A percentile compares a stretch with the other conserved stretches of the same genome.
phyloP scores from a whole-genome alignment of 257 asterid genomes.

The Handroanthus guayacan region DNA sequence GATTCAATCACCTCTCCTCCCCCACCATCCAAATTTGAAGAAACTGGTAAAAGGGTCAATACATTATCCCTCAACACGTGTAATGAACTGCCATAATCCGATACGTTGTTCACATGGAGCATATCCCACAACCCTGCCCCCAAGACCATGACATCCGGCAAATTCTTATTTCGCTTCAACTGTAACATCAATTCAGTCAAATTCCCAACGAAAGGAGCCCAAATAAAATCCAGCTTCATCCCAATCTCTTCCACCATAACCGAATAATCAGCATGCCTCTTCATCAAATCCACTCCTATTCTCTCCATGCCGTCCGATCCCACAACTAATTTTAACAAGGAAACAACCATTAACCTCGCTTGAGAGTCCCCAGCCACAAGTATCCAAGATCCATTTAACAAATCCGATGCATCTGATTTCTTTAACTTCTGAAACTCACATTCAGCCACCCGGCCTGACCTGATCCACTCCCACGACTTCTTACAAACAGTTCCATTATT shows the following conservation, averaged over 20 bases:
- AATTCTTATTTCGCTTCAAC: conserved; percentile 47
- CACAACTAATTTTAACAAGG: conserved; percentile 75
- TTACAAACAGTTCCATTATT: conserved; percentile 30
- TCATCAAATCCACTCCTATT: conserved; percentile 75
- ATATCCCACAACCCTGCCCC: conserved; percentile 98
- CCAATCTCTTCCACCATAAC: conserved; percentile 70
- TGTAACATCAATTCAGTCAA: conserved; percentile 60
- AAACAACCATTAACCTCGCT: conserved; percentile 81
- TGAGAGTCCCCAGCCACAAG: conserved; percentile 95
- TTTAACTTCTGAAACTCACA: conserved; percentile 80
- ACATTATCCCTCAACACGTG: conserved; percentile 60
- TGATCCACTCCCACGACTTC: conserved; percentile 79
- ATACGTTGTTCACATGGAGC: conserved; percentile 69
- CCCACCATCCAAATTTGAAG: conserved; percentile 48
- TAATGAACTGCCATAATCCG: conserved; percentile 64
- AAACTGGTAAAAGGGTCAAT: conserved; percentile 66
- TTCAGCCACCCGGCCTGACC: conserved; percentile 49
- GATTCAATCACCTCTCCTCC: conserved; percentile 45
- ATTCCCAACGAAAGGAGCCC: conserved; percentile 85
- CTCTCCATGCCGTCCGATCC: conserved; percentile 61
- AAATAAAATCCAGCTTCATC: conserved; percentile 83
- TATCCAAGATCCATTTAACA: conserved; percentile 94
- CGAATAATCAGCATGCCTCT: conserved; percentile 91
- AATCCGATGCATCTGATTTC: conserved; percentile 71
- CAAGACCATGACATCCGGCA: conserved; percentile 85